Evolutionary conservation across 2,329 filamentous ascomycete genomes (phyloP).

Genomic region (Helotiales sp.): DNA sequence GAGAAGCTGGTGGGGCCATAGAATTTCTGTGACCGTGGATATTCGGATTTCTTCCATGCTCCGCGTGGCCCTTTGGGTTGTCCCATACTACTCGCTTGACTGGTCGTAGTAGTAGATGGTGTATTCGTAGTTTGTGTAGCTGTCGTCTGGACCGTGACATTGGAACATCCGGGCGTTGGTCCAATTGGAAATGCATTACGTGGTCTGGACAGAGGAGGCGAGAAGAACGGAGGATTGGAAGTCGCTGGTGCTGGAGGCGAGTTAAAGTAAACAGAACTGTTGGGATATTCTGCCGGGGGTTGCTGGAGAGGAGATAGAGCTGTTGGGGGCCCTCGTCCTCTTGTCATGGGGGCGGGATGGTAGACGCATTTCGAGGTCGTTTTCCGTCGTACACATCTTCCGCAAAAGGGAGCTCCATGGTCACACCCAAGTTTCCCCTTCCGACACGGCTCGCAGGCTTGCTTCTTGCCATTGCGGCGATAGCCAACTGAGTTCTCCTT

Average conservation of each 20-base stretch:
- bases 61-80: slow-evolving; percentile 21
- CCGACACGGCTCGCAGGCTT: slow-evolving; percentile 42
- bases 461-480: slow-evolving; percentile 41
- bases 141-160: background rate
- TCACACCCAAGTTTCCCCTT: slow-evolving; percentile 42
- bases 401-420: slow-evolving; percentile 38
- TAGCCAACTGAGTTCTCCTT: slow-evolving; percentile 29
- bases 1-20: slow-evolving; percentile 40
- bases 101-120: background rate
- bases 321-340: slow-evolving; percentile 14
- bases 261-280: background rate
- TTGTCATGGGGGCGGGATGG: slow-evolving; percentile 40
- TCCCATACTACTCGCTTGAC: background rate
- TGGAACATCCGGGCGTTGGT: background rate
- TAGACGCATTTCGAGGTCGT: slow-evolving; percentile 37
- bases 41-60: slow-evolving; percentile 31
- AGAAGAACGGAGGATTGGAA: slow-evolving; percentile 4
- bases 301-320: background rate
- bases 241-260: background rate
- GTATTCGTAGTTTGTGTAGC: slow-evolving; percentile 4
- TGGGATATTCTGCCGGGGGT: background rate
- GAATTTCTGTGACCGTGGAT: slow-evolving; percentile 34
- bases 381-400: slow-evolving; percentile 37
- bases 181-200: background rate
- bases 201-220: background rate